Conservation (phyloP, 352 stramenopile genomes). For the Peronospora tabacina region DNA sequence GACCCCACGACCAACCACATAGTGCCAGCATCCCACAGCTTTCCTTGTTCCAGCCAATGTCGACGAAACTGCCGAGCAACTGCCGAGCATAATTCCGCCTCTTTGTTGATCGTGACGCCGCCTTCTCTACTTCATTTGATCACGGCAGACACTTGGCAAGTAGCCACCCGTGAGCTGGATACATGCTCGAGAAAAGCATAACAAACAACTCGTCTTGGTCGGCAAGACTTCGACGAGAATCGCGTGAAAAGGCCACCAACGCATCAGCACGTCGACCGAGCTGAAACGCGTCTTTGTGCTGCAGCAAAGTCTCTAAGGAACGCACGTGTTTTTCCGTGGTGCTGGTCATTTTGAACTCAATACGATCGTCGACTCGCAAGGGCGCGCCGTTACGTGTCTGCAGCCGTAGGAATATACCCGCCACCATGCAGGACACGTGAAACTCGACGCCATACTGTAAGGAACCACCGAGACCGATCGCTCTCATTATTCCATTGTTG, state of each 20-base stretch:
- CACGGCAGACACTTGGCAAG: constrained; percentile 58
- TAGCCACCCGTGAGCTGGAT: constrained; percentile 70
- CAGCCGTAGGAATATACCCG: constrained; percentile 69
- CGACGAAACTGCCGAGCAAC: too few relatives aligned
- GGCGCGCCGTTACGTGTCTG: constrained; percentile 66
- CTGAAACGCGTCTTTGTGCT: constrained; percentile 72
- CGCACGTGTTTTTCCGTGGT: constrained; percentile 74
- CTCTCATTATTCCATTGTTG: constrained; percentile 82
- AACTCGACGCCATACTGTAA: constrained; percentile 75
- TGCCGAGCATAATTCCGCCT: too few relatives aligned
- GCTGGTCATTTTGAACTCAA: constrained; percentile 72
- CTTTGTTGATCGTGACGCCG: not conserved
- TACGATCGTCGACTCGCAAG: constrained; percentile 62
- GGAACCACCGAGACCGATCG: constrained; percentile 67
- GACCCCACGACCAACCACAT: too few relatives aligned
- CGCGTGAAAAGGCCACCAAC: constrained; percentile 58
- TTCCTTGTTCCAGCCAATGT: too few relatives aligned
- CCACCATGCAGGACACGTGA: constrained; percentile 62
- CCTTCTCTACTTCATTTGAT: not conserved
- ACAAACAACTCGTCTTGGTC: constrained; percentile 85
- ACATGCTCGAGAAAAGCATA: constrained; percentile 78
- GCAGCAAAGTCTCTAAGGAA: constrained; percentile 59
- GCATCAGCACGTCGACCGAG: constrained; percentile 66
- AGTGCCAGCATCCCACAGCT: too few relatives aligned
- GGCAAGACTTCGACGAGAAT: constrained; percentile 57